Conservation (phyloP, 164 flowering plant species). For the Sedum album region DNA sequence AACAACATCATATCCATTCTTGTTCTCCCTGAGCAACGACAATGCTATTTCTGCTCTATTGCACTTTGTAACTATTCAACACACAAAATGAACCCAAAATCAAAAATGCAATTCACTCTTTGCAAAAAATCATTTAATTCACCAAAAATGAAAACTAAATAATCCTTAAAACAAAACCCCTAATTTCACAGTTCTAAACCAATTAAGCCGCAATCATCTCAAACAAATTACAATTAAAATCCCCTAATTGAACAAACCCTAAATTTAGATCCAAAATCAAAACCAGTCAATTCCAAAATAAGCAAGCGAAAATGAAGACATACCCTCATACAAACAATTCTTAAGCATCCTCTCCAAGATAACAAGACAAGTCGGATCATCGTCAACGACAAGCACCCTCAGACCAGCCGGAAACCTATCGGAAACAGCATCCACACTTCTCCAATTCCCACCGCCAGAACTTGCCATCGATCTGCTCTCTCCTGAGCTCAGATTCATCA, state of each 20-base stretch:
- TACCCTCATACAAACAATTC: slow-evolving; percentile 65
- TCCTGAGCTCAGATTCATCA: too few species aligned
- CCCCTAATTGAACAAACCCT: neutral
- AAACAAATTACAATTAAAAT: too few species aligned
- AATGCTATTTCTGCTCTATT: slow-evolving; percentile 50
- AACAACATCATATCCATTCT: slow-evolving; percentile 56
- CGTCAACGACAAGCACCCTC: slow-evolving; percentile 74
- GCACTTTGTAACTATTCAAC: slow-evolving; percentile 62
- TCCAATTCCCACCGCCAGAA: neutral
- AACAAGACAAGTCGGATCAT: slow-evolving; percentile 68
- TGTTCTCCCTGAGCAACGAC: slow-evolving; percentile 43
- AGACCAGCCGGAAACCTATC: slow-evolving; percentile 80
- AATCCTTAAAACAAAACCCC: neutral
- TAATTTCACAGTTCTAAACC: neutral
- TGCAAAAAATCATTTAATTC: neutral
- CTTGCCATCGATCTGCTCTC: too few species aligned
- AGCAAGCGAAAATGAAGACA: neutral
- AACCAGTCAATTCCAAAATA: neutral
- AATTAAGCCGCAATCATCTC: neutral
- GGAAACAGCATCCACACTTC: slow-evolving; percentile 23
- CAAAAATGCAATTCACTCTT: neutral
- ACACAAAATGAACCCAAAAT: neutral
- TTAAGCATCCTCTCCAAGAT: slow-evolving; percentile 73
- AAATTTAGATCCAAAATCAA: neutral
- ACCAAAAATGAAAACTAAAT: neutral